phyloP scores from a whole-genome alignment of 1,284 basidiomycete species.

The Cryptococcus floricola region DNA sequence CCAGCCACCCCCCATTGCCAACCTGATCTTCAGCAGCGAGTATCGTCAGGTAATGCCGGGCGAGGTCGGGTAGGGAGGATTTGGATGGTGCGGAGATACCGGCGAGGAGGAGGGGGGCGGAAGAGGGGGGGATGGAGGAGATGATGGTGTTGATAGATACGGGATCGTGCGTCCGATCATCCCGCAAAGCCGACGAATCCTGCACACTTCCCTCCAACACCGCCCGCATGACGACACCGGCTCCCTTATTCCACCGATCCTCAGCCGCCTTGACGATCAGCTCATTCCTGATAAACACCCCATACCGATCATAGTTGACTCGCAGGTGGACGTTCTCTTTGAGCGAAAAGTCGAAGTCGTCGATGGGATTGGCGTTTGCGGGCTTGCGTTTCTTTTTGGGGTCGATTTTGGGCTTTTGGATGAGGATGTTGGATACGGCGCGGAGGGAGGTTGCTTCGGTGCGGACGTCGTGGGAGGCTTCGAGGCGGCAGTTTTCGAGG shows the following conservation, averaged over 20 bases:
- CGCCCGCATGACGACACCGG: slow-evolving; percentile 67
- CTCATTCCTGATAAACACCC: slow-evolving; percentile 81
- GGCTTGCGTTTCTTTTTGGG: slow-evolving; percentile 23
- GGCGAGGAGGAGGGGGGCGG: slow-evolving; percentile 24
- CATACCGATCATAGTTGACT: slow-evolving; percentile 83
- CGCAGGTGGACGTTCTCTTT: slow-evolving; percentile 28
- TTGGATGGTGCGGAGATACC: slow-evolving; percentile 26
- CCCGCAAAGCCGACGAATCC: slow-evolving; percentile 58
- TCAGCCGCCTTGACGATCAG: slow-evolving; percentile 68
- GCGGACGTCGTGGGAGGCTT: slow-evolving; percentile 35
- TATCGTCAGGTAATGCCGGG: slow-evolving; percentile 34
- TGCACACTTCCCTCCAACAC: slow-evolving; percentile 65
- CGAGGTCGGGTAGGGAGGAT: slow-evolving; percentile 28
- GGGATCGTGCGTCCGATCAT: slow-evolving; percentile 25
- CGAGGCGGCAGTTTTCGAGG: slow-evolving; percentile 36
- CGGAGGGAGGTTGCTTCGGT: slow-evolving; percentile 42
- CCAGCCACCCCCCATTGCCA: slow-evolving; percentile 55
- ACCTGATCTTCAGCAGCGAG: slow-evolving; percentile 38
- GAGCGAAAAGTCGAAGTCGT: slow-evolving; percentile 27
- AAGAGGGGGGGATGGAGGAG: slow-evolving; percentile 21
- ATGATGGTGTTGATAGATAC: slow-evolving; percentile 36
- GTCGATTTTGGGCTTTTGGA: slow-evolving; percentile 20
- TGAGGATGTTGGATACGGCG: slow-evolving; percentile 26
- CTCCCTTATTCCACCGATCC: slow-evolving; percentile 72
- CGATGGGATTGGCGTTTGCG: slow-evolving; percentile 1